phyloP scores from a whole-genome alignment of 108 stramenopile genomes.

The Skeletonema marinoi region DNA sequence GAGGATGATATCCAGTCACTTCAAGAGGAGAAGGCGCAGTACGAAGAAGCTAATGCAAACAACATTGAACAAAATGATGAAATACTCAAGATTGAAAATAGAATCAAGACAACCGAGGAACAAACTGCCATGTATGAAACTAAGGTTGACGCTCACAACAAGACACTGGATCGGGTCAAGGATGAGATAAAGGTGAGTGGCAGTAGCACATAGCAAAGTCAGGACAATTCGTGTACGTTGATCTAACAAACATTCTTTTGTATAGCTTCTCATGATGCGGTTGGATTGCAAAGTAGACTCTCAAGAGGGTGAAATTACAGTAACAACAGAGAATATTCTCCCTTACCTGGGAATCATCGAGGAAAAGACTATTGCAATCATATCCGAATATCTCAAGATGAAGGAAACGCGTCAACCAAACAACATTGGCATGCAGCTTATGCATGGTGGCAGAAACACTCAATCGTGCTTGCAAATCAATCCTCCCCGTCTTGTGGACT shows the following conservation, averaged over 20 bases:
- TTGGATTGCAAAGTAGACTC: constrained; percentile 41
- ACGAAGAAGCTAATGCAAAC: constrained; percentile 53
- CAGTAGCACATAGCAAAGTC: not conserved
- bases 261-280: constrained; percentile 53
- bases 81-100: constrained; percentile 65
- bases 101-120: constrained; percentile 55
- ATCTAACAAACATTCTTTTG: not conserved
- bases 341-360: constrained; percentile 80
- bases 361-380: constrained; percentile 67
- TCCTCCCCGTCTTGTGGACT: constrained; percentile 83
- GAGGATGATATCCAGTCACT: constrained; percentile 58
- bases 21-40: constrained; percentile 56
- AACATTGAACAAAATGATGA: constrained; percentile 61
- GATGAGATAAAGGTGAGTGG: constrained; percentile 55
- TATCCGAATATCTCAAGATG: constrained; percentile 38
- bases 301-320: constrained; percentile 37
- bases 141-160: constrained; percentile 55
- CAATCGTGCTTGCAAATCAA: constrained; percentile 59
- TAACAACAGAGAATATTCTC: constrained; percentile 82
- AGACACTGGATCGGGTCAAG: constrained; percentile 67
- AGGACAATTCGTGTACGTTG: not conserved
- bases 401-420: constrained; percentile 9
- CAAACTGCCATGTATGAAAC: constrained; percentile 66
- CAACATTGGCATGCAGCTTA: constrained; percentile 16
- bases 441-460: constrained; percentile 50